Evolutionary conservation across 2,329 filamentous ascomycete genomes (phyloP), one percentile per base, ranked within the genome.

Genomic region (Fusarium graminum): DNA sequence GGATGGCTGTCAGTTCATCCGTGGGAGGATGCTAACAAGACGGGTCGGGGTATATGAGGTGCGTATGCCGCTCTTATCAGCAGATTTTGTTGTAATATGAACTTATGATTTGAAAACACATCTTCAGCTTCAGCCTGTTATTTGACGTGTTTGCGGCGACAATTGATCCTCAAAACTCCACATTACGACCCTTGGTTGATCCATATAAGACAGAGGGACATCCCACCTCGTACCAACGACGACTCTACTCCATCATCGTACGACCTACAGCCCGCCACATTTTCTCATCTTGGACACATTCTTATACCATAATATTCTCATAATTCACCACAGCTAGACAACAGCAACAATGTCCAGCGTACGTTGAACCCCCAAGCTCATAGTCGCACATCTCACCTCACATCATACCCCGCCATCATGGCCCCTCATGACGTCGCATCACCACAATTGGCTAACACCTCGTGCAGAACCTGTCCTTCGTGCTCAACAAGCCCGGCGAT

Each of bases 381-480:
- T 49, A n/a, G 5, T n/a, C n/a, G 34, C 34, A 0, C 51, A 7
- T n/a, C 54, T 40, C 34, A 39, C 17, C 25, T 55, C 44, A 34
- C 19, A 16, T 40, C 28, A 54, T 47, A 52, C 62, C 67, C 63
- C 63, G 42, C 51, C 45, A 62, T 56, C 49, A 54, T 66, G 62
- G 39, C 59, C 59, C 60, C 61, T 64, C 61, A 64, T 67, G 63
- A 56, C 54, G 63, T 65, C 50, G 46, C 41, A 36, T 39, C 30
- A 45, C 19, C 30, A 25, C 50, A 36, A 29, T 14, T 16, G 16
- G 42, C 63, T 61, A 39, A 65, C 40, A 22, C 1, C 2, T 4
- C 30, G 43, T 25, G 14, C 70, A 92, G 91, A 95, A 95, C 79
- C 87, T 90, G 69, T 95, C 92, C 52, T 95, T 95, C 80, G 83